phyloP scores from a whole-genome alignment of 2,329 filamentous ascomycete genomes.

The Cladosporium sp. region DNA sequence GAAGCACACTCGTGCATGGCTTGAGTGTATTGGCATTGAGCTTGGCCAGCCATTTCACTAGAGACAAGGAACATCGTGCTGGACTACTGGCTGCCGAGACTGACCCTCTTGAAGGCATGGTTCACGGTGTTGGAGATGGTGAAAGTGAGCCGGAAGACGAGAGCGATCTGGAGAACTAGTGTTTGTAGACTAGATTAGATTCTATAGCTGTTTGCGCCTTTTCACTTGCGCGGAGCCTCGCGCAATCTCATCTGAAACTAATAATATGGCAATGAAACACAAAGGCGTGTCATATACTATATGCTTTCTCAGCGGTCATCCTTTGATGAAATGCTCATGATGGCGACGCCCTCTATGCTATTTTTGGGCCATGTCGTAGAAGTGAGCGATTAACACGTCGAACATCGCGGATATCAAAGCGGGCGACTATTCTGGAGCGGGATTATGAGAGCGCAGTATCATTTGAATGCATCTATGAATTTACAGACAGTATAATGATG shows the following conservation, averaged over 20 bases:
- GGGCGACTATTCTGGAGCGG: background rate
- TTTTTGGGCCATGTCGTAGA: too few relatives aligned
- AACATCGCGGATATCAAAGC: background rate
- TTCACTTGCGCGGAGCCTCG: background rate
- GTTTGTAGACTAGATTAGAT: background rate
- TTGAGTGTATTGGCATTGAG: slow-evolving; percentile 55
- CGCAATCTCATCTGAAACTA: background rate
- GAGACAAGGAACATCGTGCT: slow-evolving; percentile 51
- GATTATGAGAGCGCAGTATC: background rate
- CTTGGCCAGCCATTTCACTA: slow-evolving; percentile 50
- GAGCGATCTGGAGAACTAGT: slow-evolving; percentile 12
- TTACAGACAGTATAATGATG: too few relatives aligned
- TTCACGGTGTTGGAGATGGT: slow-evolving; percentile 45
- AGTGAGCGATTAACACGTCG: too few relatives aligned
- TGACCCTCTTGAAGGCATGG: slow-evolving; percentile 54
- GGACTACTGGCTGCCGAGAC: slow-evolving; percentile 53
- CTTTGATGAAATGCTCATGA: too few relatives aligned
- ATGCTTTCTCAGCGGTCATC: too few relatives aligned
- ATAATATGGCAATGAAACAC: too few relatives aligned
- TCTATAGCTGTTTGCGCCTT: background rate
- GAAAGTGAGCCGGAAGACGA: slow-evolving; percentile 19
- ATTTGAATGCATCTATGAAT: background rate
- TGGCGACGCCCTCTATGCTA: too few relatives aligned
- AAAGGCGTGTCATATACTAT: too few relatives aligned
- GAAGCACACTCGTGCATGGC: slow-evolving; percentile 58